Percentiles rank a stretch among this genome's conserved stretches.
Conservation (phyloP, 2,329 filamentous ascomycete genomes). For the Venturia asperata region DNA sequence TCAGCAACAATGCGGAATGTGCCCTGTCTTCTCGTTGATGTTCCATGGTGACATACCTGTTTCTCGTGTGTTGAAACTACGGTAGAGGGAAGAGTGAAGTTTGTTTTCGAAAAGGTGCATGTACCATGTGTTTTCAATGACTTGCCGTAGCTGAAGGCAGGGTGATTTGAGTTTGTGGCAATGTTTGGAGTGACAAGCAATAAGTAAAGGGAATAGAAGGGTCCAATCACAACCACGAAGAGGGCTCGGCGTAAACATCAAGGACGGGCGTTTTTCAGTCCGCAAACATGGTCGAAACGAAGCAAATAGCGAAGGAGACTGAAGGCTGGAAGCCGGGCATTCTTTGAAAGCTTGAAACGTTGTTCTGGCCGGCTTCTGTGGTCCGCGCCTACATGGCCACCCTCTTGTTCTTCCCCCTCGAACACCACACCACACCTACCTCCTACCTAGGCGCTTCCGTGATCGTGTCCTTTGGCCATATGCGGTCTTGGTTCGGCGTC, state of each 20-base stretch:
- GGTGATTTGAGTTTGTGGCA: not conserved
- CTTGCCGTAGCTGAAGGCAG: not conserved
- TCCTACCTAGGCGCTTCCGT: not conserved
- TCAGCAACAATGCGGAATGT: not conserved
- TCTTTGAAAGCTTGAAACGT: too few species aligned
- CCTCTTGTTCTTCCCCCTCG: not conserved
- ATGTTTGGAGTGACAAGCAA: slow-evolving; percentile 3
- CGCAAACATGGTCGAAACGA: not conserved
- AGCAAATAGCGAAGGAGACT: not conserved
- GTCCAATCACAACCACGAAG: not conserved
- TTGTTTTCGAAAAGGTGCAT: not conserved
- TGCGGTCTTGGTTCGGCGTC: not conserved
- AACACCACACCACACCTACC: not conserved
- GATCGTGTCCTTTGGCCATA: not conserved
- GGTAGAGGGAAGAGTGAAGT: not conserved
- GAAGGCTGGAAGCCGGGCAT: not conserved
- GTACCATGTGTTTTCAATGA: not conserved
- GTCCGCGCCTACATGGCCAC: slow-evolving; percentile 2
- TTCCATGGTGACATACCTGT: not conserved
- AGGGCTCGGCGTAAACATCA: not conserved
- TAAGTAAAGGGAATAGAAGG: not conserved
- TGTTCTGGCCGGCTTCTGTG: not conserved
- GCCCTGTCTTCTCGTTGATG: not conserved
- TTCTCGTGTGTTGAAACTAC: not conserved
- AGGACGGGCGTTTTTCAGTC: not conserved